These are phyloP conservation scores for Drosera capensis DNA, from an alignment of 148 eudicot species.

Conservation along the genomic window DNA sequence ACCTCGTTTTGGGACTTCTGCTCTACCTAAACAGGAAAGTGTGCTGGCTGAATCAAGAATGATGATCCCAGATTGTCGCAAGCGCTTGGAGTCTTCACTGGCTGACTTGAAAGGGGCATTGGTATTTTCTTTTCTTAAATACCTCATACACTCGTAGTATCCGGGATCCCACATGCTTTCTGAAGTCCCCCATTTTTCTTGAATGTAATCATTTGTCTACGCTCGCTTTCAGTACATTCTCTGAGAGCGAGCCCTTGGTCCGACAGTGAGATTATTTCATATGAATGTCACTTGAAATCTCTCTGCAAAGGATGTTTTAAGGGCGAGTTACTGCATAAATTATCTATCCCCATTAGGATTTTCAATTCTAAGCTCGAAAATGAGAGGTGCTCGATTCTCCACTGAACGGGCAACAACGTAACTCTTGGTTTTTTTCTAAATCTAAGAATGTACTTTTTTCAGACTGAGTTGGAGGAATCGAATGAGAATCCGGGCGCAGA, in stretches of 20 bases:
- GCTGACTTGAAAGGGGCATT: constrained; percentile 58
- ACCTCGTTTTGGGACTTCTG: background rate
- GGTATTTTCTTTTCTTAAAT: constrained; percentile 21
- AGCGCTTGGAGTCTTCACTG: constrained; percentile 70
- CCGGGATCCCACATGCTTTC: background rate
- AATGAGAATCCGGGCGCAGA: background rate
- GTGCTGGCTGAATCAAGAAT: constrained; percentile 91
- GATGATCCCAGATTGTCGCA: constrained; percentile 93
- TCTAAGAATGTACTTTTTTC: constrained; percentile 1
- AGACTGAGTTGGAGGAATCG: constrained; percentile 9
- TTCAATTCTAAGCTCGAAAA: no score
- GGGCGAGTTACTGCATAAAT: no score
- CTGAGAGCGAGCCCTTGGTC: no score
- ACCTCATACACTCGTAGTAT: background rate
- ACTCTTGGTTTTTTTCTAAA: background rate
- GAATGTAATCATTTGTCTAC: no score
- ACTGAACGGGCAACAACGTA: background rate
- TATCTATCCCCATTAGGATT: no score
- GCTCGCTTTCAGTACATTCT: no score
- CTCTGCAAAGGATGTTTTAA: no score
- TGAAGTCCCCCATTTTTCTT: background rate
- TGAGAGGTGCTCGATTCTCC: background rate
- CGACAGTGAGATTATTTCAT: no score
- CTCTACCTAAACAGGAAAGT: constrained; percentile 39
- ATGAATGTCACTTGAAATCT: no score